phyloP scores from a whole-genome alignment of 495 filamentous ascomycete species.

The Trichoderma reesei region DNA sequence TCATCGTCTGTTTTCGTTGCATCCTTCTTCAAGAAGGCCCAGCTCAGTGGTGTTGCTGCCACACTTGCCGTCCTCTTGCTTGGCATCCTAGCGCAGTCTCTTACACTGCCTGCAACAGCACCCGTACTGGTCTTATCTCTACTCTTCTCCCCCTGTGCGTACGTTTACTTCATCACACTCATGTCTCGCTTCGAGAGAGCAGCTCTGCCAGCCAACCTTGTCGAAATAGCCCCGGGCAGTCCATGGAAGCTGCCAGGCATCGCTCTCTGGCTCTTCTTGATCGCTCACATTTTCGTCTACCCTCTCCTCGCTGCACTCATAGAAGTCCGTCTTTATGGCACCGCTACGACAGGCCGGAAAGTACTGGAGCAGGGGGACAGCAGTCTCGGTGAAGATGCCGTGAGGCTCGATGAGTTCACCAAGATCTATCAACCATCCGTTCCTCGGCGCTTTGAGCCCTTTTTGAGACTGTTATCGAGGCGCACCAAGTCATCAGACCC shows the following conservation, averaged over 20 bases:
- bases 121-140: conserved; percentile 54
- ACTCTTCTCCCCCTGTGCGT: conserved; percentile 69
- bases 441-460: conserved; percentile 26
- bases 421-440: conserved; percentile 56
- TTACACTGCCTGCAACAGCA: conserved; percentile 44
- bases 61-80: conserved; percentile 56
- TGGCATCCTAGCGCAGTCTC: conserved; percentile 59
- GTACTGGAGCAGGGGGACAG: conserved; percentile 32
- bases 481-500: conserved; percentile 45
- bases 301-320: conserved; percentile 59
- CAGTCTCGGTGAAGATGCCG: conserved; percentile 38
- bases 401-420: conserved; percentile 56
- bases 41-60: conserved; percentile 61
- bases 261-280: conserved; percentile 56
- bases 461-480: conserved; percentile 47
- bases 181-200: conserved; percentile 59
- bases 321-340: conserved; percentile 68
- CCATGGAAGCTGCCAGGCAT: conserved; percentile 55
- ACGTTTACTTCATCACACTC: conserved; percentile 58
- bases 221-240: conserved; percentile 46
- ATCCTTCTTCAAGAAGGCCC: conserved; percentile 66
- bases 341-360: conserved; percentile 50
- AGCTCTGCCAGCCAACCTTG: conserved; percentile 43
- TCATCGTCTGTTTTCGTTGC: conserved; percentile 63
- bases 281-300: conserved; percentile 65